phyloP scores from a whole-genome alignment of 306 rosid species.

The Canavalia gladiata region DNA sequence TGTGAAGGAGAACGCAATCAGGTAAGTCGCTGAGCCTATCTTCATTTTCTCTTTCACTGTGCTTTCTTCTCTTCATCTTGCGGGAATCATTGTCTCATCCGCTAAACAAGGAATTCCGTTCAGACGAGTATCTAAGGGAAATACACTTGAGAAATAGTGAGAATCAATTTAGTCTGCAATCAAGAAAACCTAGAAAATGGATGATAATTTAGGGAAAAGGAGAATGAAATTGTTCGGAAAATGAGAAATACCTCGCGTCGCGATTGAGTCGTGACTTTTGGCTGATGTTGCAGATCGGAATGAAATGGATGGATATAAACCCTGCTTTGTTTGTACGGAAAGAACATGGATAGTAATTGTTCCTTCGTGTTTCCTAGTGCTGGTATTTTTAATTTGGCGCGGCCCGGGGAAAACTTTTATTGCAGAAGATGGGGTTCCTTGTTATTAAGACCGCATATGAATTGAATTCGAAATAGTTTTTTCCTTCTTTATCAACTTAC shows the following conservation, averaged over 20 bases:
- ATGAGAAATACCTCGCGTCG: not conserved
- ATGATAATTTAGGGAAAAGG: not conserved
- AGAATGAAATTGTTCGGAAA: not conserved
- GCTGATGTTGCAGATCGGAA: not conserved
- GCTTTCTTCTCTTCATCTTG: not conserved
- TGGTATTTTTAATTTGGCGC: too few species aligned
- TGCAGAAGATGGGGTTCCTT: too few species aligned
- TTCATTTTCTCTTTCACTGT: not conserved
- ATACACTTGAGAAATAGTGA: not conserved
- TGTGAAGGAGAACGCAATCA: constrained; percentile 33
- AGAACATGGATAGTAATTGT: too few species aligned
- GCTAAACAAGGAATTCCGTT: too few species aligned
- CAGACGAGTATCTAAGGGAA: not conserved
- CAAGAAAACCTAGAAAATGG: not conserved
- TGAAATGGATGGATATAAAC: not conserved
- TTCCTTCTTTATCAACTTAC: too few species aligned
- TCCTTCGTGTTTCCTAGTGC: too few species aligned
- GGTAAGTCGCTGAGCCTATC: constrained; percentile 45
- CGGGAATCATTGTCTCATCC: not conserved
- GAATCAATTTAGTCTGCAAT: not conserved
- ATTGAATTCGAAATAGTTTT: too few species aligned
- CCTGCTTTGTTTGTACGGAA: not conserved
- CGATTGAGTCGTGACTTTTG: not conserved
- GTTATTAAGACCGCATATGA: too few species aligned
- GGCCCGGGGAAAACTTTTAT: too few species aligned